Evolutionary conservation across 148 eudicot species (phyloP).

Genomic region (Cornus controversa): DNA sequence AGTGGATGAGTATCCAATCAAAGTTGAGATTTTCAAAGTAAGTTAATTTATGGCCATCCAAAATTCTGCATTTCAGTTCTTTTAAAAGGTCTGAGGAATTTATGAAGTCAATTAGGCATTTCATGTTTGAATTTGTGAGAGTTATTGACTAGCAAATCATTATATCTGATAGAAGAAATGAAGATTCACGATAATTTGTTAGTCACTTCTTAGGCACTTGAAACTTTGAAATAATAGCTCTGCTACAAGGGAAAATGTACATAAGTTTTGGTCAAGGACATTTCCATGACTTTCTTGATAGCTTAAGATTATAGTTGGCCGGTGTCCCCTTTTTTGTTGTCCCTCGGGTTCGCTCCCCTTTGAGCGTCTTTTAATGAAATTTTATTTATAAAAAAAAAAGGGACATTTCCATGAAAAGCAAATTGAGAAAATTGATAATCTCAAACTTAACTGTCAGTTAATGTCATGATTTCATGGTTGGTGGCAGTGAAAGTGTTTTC

Average conservation of each 20-base stretch:
- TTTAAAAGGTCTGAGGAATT: background rate
- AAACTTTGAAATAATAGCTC: background rate
- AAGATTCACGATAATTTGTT: background rate
- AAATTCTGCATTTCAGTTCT: background rate
- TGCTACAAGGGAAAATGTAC: background rate
- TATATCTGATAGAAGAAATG: background rate
- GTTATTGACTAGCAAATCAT: background rate
- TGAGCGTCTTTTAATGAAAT: no score
- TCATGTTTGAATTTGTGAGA: background rate
- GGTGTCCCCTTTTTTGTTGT: no score
- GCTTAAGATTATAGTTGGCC: no score
- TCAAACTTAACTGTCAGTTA: no score
- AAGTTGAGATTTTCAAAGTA: constrained; percentile 37
- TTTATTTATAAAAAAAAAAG: no score
- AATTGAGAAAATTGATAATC: background rate
- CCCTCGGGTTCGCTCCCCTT: no score
- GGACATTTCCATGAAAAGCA: background rate
- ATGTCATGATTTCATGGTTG: no score
- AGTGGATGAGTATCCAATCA: constrained; percentile 14
- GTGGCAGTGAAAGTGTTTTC: no score
- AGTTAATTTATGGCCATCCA: background rate
- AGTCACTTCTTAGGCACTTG: background rate
- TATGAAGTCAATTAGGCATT: background rate
- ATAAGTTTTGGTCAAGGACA: background rate
- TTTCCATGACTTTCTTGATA: no score